A percentile compares a stretch with the other conserved stretches of the same genome.
Evolutionary conservation across 2,329 filamentous ascomycete genomes (phyloP).

Genomic region (Fusarium incarnatum): DNA sequence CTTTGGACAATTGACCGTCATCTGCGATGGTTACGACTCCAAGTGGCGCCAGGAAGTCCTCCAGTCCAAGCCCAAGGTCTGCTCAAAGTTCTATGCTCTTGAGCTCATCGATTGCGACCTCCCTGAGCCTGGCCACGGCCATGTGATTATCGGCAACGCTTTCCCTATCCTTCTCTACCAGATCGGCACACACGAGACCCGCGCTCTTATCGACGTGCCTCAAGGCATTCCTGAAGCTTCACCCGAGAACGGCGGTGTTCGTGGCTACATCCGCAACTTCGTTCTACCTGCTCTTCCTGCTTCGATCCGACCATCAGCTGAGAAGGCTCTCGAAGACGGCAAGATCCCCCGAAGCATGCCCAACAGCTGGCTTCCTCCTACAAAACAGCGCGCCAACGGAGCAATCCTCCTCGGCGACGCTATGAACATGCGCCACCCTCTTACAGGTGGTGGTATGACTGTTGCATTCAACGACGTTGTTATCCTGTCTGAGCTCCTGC

Average conservation of each 20-base stretch:
- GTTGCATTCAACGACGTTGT: conserved; percentile 95
- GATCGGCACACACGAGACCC: conserved; percentile 94
- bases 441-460: conserved; percentile 98
- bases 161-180: conserved; percentile 91
- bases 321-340: conserved; percentile 79
- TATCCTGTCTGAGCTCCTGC: conserved; percentile 78
- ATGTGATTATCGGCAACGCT: conserved; percentile 85
- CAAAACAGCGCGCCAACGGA: conserved; percentile 67
- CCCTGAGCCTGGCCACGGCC: conserved; percentile 80
- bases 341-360: conserved; percentile 88
- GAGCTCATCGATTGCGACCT: conserved; percentile 90
- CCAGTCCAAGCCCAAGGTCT: conserved; percentile 83
- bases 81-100: conserved; percentile 93
- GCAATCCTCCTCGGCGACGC: conserved; percentile 91
- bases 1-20: conserved; percentile 88
- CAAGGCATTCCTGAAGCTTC: conserved; percentile 79
- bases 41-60: conserved; percentile 89
- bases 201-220: conserved; percentile 89
- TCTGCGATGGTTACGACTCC: conserved; percentile 92
- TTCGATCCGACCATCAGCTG: conserved; percentile 77
- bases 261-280: conserved; percentile 82
- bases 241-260: conserved; percentile 81
- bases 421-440: conserved; percentile 98
- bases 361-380: conserved; percentile 90
- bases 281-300: conserved; percentile 83